Evolutionary conservation across 345 rosid species (phyloP).

Genomic region (Eucalyptus melliodora): DNA sequence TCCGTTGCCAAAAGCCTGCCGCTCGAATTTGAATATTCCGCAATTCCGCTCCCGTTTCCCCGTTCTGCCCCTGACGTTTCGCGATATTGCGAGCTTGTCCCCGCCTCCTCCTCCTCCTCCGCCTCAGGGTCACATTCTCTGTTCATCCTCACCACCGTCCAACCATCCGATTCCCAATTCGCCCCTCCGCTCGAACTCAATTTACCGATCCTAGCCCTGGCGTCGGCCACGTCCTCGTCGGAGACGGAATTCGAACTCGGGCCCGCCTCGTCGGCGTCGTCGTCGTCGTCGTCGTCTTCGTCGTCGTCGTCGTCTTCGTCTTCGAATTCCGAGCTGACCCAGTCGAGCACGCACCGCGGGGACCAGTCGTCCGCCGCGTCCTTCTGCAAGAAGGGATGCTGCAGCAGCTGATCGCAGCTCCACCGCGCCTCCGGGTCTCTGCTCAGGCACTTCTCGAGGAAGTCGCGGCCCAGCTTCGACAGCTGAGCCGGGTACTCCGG

Average conservation of each 20-base stretch:
- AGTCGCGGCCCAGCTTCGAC: constrained; percentile 49
- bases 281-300: constrained; percentile 5
- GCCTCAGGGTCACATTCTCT: not conserved
- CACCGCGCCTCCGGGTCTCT: constrained; percentile 43
- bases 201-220: constrained; percentile 20
- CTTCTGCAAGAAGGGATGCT: constrained; percentile 43
- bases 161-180: constrained; percentile 52
- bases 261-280: not conserved
- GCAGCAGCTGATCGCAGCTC: constrained; percentile 63
- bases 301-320: constrained; percentile 1
- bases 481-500: constrained; percentile 33
- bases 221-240: not conserved
- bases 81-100: constrained; percentile 1
- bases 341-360: constrained; percentile 70
- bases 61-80: not conserved
- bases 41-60: not conserved
- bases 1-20: not conserved
- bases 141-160: constrained; percentile 30
- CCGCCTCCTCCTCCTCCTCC: not conserved
- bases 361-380: constrained; percentile 12
- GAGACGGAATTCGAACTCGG: not conserved
- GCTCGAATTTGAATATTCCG: not conserved
- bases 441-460: constrained; percentile 43
- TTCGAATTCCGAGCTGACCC: constrained; percentile 37
- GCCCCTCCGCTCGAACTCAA: constrained; percentile 16